Evolutionary conservation across 768 basidiomycete species (phyloP).

Genomic region (Boletus subcaerulescens): DNA sequence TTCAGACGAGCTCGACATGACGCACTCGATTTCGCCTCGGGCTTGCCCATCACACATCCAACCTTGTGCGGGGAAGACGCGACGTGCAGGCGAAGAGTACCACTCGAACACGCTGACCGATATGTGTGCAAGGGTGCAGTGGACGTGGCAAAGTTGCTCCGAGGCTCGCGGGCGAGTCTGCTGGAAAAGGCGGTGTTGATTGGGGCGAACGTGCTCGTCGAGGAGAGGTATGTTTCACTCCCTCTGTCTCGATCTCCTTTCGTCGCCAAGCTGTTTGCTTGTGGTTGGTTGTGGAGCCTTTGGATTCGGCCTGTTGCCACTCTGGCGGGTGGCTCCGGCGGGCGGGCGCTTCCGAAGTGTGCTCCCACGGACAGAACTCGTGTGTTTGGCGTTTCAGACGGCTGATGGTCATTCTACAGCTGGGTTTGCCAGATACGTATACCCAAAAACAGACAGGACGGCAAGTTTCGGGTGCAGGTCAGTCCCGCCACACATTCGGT

Average conservation of each 20-base stretch:
- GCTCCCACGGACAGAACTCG: neutral
- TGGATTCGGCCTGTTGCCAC: neutral
- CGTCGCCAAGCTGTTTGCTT: neutral
- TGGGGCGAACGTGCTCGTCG: conserved; percentile 60
- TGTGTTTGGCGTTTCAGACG: neutral
- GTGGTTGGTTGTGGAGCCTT: too few species aligned
- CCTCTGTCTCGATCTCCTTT: neutral
- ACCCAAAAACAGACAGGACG: conserved; percentile 47
- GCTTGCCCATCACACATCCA: conserved; percentile 38
- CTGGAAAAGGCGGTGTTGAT: conserved; percentile 46
- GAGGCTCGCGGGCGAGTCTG: conserved; percentile 50
- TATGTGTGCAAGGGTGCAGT: conserved; percentile 64
- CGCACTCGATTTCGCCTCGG: conserved; percentile 37
- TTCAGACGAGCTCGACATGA: conserved; percentile 42
- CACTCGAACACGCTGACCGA: conserved; percentile 38
- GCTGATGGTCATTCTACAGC: conserved; percentile 33
- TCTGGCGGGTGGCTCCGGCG: neutral
- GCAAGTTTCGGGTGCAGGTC: conserved; percentile 61
- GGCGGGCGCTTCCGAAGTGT: neutral
- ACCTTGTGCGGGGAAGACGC: conserved; percentile 27
- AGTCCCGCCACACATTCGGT: conserved; percentile 15
- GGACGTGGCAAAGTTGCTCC: conserved; percentile 54
- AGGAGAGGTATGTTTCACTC: conserved; percentile 57
- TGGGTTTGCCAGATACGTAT: conserved; percentile 63
- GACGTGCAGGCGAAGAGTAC: conserved; percentile 29